Conservation (phyloP, 2,329 filamentous ascomycete species). For the Ophiostoma pallidulum region DNA sequence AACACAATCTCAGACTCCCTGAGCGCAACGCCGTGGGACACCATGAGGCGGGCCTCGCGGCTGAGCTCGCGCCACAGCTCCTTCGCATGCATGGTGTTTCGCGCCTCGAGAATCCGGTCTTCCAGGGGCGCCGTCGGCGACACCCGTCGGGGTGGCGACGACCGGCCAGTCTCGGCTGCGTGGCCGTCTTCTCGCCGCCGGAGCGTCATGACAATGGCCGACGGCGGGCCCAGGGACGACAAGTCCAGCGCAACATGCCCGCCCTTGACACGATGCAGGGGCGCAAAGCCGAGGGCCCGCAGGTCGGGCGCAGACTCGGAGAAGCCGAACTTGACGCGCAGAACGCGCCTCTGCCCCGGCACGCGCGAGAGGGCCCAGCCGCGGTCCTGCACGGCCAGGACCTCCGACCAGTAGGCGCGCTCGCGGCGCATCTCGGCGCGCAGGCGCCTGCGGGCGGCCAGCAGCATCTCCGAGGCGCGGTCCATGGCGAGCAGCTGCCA, state of each 20-base stretch:
- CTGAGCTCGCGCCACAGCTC: constrained; percentile 88
- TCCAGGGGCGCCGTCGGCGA: constrained; percentile 51
- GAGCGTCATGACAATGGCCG: constrained; percentile 11
- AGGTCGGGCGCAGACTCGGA: constrained; percentile 58
- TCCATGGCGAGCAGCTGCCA: constrained; percentile 74
- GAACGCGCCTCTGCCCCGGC: constrained; percentile 59
- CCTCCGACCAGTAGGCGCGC: constrained; percentile 79
- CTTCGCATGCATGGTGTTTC: constrained; percentile 71
- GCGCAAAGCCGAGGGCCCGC: constrained; percentile 65
- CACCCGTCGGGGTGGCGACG: background rate
- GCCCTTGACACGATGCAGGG: constrained; percentile 63
- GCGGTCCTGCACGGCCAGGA: constrained; percentile 68
- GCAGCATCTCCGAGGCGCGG: constrained; percentile 61
- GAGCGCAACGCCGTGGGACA: constrained; percentile 60
- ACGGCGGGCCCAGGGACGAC: constrained; percentile 39
- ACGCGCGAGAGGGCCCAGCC: constrained; percentile 81
- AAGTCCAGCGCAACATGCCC: constrained; percentile 68
- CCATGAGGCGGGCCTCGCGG: constrained; percentile 65
- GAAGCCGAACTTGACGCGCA: constrained; percentile 86
- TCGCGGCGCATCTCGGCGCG: constrained; percentile 71
- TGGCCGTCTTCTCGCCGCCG: background rate
- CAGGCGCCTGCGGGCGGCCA: constrained; percentile 61
- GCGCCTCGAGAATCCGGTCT: constrained; percentile 60
- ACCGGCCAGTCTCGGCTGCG: background rate
- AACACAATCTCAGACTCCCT: constrained; percentile 49